phyloP scores from a whole-genome alignment of 2,329 filamentous ascomycete genomes.

The Aspergillus melleus region DNA sequence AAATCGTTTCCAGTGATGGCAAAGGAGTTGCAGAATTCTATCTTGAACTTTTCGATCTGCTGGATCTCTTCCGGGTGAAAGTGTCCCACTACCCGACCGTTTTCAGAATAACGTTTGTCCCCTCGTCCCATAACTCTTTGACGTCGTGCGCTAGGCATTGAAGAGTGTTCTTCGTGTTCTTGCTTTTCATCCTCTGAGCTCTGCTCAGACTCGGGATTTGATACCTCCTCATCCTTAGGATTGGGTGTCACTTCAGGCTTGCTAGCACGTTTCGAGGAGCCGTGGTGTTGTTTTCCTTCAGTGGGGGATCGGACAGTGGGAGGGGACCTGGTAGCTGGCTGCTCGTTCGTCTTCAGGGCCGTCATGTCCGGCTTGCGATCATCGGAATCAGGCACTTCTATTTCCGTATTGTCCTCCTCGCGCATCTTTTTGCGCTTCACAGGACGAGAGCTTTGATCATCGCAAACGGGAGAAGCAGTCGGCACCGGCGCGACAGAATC shows the following conservation, averaged over 20 bases:
- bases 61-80: conserved; percentile 33
- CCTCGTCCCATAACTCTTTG: neutral
- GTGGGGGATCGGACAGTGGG: neutral
- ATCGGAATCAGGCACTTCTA: conserved; percentile 11
- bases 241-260: neutral
- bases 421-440: conserved; percentile 30
- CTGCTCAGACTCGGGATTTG: neutral
- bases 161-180: no score
- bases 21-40: conserved; percentile 35
- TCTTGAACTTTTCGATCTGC: conserved; percentile 33
- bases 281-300: neutral
- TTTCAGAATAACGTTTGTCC: neutral
- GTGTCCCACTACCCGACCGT: conserved; percentile 26
- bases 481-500: neutral
- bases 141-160: no score
- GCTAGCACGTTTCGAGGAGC: neutral
- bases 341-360: conserved; percentile 2
- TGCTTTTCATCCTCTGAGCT: neutral
- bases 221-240: neutral
- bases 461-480: neutral
- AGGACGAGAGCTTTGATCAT: conserved; percentile 13
- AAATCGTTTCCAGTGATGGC: conserved; percentile 23
- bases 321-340: neutral
- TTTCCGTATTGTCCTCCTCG: conserved; percentile 15
- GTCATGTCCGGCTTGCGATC: neutral